These are phyloP conservation scores for Podospora sp. DNA, from an alignment of 495 filamentous ascomycete species.

Conservation along the genomic window DNA sequence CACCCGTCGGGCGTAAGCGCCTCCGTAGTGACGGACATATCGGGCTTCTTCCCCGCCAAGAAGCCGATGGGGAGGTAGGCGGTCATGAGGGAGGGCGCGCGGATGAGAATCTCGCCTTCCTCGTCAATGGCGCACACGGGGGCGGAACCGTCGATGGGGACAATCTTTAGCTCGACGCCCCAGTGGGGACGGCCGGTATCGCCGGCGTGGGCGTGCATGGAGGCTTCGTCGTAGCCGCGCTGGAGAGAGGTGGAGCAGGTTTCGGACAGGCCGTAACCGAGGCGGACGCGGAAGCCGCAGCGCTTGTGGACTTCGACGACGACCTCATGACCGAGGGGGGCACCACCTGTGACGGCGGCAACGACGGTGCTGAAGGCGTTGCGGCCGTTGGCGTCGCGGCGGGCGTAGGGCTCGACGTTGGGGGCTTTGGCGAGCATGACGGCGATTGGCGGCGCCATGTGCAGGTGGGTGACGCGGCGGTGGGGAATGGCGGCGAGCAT, in stretches of 20 bases:
- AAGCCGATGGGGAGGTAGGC: constrained; percentile 49
- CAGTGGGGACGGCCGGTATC: constrained; percentile 62
- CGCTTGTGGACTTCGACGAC: constrained; percentile 62
- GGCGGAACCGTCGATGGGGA: constrained; percentile 46
- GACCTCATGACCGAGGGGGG: constrained; percentile 66
- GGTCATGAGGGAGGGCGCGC: constrained; percentile 60
- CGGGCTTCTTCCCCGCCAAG: constrained; percentile 16
- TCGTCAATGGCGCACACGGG: constrained; percentile 50
- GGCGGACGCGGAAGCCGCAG: constrained; percentile 68
- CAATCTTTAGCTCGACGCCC: constrained; percentile 59
- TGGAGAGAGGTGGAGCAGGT: constrained; percentile 65
- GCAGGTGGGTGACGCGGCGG: constrained; percentile 59
- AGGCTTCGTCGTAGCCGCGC: constrained; percentile 53
- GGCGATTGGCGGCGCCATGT: constrained; percentile 70
- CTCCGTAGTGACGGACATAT: constrained; percentile 55
- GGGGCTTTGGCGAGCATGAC: constrained; percentile 68
- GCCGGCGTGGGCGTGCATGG: constrained; percentile 60
- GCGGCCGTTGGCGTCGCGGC: constrained; percentile 48
- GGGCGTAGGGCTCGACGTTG: constrained; percentile 61
- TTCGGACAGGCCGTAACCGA: constrained; percentile 74
- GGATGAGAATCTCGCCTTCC: constrained; percentile 63
- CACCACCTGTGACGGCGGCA: constrained; percentile 53
- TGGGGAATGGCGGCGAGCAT: constrained; percentile 58
- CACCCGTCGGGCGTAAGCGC: constrained; percentile 64
- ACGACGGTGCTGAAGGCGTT: constrained; percentile 30